A percentile compares a stretch with the other conserved stretches of the same genome.
Conservation (phyloP, 306 rosid genomes). For the Vigna hirtella region DNA sequence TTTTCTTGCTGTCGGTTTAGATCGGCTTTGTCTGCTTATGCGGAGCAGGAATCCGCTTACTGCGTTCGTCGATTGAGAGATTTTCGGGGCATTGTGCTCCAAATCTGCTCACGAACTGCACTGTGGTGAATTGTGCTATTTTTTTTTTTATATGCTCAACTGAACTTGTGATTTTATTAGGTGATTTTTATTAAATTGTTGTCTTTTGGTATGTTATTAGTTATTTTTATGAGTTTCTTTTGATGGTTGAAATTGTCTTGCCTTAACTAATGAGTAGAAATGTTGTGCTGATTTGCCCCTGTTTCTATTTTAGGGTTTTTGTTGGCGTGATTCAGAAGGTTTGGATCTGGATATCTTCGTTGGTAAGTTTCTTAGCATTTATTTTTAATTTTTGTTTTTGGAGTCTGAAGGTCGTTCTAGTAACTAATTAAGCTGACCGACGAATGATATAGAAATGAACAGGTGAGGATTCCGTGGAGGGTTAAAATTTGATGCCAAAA, state of each 20-base stretch:
- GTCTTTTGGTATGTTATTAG: background rate
- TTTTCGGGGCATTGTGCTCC: slow-evolving; percentile 22
- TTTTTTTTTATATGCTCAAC: background rate
- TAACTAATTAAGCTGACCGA: background rate
- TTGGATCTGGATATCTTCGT: slow-evolving; percentile 48
- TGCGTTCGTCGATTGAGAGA: background rate
- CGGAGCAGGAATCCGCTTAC: background rate
- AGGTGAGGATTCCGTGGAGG: slow-evolving; percentile 23
- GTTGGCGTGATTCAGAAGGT: slow-evolving; percentile 25
- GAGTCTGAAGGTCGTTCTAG: background rate
- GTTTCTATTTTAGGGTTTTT: slow-evolving; percentile 34
- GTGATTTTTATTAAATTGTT: background rate
- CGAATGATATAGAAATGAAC: slow-evolving; percentile 13
- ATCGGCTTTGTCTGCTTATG: slow-evolving; percentile 39
- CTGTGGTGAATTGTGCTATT: background rate
- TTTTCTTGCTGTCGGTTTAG: slow-evolving; percentile 47
- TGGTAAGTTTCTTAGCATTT: slow-evolving; percentile 22
- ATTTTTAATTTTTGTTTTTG: background rate
- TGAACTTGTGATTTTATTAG: slow-evolving; percentile 1
- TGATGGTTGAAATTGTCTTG: background rate
- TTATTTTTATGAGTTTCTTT: background rate
- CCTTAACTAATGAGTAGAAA: slow-evolving; percentile 6
- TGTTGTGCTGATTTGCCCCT: slow-evolving; percentile 29
- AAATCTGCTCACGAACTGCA: slow-evolving; percentile 12
- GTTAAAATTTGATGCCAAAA: slow-evolving; percentile 26